Conservation (phyloP, 176 grass and related monocot species). For the Pontederia crassipes region DNA sequence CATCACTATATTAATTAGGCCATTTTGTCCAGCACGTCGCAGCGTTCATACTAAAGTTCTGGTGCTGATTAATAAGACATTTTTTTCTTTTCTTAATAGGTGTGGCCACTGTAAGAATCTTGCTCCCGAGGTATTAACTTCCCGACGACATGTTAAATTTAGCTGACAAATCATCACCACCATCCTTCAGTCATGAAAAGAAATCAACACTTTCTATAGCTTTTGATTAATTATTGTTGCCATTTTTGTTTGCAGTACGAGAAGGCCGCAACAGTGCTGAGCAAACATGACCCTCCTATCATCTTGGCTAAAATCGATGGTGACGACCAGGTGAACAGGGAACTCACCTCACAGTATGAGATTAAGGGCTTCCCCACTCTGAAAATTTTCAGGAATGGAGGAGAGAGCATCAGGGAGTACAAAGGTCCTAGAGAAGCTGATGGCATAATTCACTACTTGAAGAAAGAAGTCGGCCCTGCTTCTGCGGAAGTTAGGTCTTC, state of each 20-base stretch:
- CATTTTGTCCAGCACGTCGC: too few relatives aligned
- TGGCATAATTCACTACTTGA: slow-evolving; percentile 78
- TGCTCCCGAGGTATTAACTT: slow-evolving; percentile 63
- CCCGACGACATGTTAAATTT: too few relatives aligned
- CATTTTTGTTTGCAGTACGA: slow-evolving; percentile 50
- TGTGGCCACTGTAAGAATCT: slow-evolving; percentile 91
- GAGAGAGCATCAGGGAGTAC: slow-evolving; percentile 66
- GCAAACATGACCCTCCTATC: slow-evolving; percentile 64
- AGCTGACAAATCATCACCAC: too few relatives aligned
- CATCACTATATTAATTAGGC: too few relatives aligned
- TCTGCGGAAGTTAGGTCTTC: slow-evolving; percentile 65
- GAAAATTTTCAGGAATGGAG: slow-evolving; percentile 84
- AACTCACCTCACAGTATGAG: slow-evolving; percentile 53
- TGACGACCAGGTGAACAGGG: slow-evolving; percentile 63
- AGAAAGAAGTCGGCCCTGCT: slow-evolving; percentile 90
- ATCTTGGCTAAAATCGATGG: slow-evolving; percentile 85
- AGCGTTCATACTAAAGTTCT: too few relatives aligned
- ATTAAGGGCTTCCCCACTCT: slow-evolving; percentile 85
- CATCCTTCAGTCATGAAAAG: too few relatives aligned
- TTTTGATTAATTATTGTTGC: too few relatives aligned
- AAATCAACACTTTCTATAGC: too few relatives aligned
- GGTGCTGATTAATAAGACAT: neutral
- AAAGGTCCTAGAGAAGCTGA: slow-evolving; percentile 88
- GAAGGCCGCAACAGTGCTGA: slow-evolving; percentile 62
- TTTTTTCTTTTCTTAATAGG: slow-evolving; percentile 30